Evolutionary conservation across 2,329 filamentous ascomycete genomes (phyloP), one percentile per base, ranked within the genome.

Genomic region (Penicillium sp.): DNA sequence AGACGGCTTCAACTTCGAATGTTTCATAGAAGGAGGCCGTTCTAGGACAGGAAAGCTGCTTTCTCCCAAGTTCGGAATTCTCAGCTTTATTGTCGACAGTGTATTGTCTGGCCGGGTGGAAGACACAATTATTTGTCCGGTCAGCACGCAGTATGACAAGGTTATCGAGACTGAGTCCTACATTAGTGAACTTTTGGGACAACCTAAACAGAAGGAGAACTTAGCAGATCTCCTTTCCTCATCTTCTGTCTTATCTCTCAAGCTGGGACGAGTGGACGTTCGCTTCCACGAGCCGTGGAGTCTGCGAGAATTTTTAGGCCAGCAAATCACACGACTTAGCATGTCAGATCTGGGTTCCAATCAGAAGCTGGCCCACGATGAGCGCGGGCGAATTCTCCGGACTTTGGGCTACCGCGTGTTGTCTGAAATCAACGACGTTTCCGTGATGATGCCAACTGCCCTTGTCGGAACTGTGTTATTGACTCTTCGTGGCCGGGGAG

Each of bases 141-240:
- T 99, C 46, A 96, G 91, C 73, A 97, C 93, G 0, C 95, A 99
- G 72, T 99, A 99, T 71, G 95, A 99, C 80, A 99, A 98, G 72
- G 95, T 99, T 55, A 96, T 99, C 58, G 95, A 99, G 75, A 96
- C 96, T 1, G 92, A 96, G 75, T 95, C 92, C 5, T 99, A 99
- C 69, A 93, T 98, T 45, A 95, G 88, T 33, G 95, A 99, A 74
- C 84, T 99, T 2, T 83, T 99, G 0, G 95, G 95, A 3, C 88
- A 96, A 60, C 95, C 95, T 0, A 99, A 99, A 76, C 91, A 91
- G 69, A 96, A 96, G 72, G 95, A 99, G 71, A 97, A 96, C 61
- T 78, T 99, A 37, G 85, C 88, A 33, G 91, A 96, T 68, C 96
- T 99, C 66, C 77, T 99, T n/a, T 89, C 89, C 1, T 86, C 91